Conservation (phyloP, 495 filamentous ascomycete species). For the Aspergillus panamensis region DNA sequence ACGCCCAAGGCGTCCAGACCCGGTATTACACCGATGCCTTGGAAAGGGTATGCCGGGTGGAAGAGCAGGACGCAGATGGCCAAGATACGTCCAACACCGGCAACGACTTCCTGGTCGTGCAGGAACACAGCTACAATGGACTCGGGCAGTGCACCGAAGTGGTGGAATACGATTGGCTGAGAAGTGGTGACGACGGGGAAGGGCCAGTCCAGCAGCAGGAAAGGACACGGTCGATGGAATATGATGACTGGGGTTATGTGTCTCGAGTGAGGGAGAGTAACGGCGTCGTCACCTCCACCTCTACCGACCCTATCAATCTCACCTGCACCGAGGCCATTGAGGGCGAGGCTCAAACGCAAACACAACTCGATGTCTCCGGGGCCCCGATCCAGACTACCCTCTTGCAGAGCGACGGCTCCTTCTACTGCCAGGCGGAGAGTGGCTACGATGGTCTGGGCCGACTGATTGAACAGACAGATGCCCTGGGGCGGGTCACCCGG, state of each 20-base stretch:
- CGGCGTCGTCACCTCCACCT: not conserved
- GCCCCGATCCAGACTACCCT: not conserved
- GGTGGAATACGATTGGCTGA: constrained; percentile 9
- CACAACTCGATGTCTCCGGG: not conserved
- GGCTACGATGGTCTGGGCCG: constrained; percentile 12
- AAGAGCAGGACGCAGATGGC: constrained; percentile 11
- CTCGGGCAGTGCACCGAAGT: constrained; percentile 4
- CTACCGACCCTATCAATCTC: constrained; percentile 6
- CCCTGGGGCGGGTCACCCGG: constrained; percentile 1
- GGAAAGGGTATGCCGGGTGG: not conserved
- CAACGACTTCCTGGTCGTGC: too few relatives aligned
- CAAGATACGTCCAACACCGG: too few relatives aligned
- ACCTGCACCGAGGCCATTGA: constrained; percentile 3
- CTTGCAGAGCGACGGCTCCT: not conserved
- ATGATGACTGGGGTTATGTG: constrained; percentile 13
- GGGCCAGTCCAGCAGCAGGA: not conserved
- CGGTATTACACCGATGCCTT: constrained; percentile 6
- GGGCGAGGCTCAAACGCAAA: constrained; percentile 4
- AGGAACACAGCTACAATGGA: constrained; percentile 12
- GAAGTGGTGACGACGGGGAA: not conserved
- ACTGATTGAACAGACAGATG: not conserved
- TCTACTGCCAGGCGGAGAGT: not conserved
- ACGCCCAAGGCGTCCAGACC: constrained; percentile 11
- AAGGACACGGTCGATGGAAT: not conserved
- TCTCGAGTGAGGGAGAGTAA: not conserved